phyloP scores from a whole-genome alignment of 257 asterid species.

The Solanum raphanifolium region DNA sequence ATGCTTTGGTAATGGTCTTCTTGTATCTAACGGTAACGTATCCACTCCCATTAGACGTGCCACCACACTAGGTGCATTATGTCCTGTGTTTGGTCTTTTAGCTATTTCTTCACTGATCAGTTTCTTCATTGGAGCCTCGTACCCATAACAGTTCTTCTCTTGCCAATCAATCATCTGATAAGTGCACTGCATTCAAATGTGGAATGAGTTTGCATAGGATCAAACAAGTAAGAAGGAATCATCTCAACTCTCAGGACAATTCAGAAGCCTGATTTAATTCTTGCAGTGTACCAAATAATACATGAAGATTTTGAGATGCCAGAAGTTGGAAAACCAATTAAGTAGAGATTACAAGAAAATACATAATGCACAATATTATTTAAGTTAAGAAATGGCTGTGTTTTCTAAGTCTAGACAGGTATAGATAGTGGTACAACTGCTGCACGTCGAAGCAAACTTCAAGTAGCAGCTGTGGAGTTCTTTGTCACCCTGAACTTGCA shows the following conservation, averaged over 20 bases:
- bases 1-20: slow-evolving; percentile 19
- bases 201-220: not conserved
- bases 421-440: not conserved
- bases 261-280: not conserved
- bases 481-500: not conserved
- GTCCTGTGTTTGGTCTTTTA: slow-evolving; percentile 32
- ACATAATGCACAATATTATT: not conserved
- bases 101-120: slow-evolving; percentile 61
- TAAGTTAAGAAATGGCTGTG: not conserved
- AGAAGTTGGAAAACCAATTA: not conserved
- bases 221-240: not conserved
- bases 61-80: slow-evolving; percentile 68
- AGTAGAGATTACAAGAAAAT: not conserved
- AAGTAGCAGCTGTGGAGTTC: not conserved
- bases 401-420: not conserved
- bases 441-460: not conserved
- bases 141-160: slow-evolving; percentile 25
- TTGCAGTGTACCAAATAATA: not conserved
- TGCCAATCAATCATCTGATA: slow-evolving; percentile 37
- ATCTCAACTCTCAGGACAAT: not conserved
- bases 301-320: not conserved
- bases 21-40: slow-evolving; percentile 49
- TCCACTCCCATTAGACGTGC: slow-evolving; percentile 99
- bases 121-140: slow-evolving; percentile 72
- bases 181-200: slow-evolving; percentile 37